Percentiles rank a stretch among this genome's conserved stretches.
These are phyloP conservation scores for Irpex sp. DNA, from an alignment of 1,284 basidiomycete genomes.

Conservation along the genomic window DNA sequence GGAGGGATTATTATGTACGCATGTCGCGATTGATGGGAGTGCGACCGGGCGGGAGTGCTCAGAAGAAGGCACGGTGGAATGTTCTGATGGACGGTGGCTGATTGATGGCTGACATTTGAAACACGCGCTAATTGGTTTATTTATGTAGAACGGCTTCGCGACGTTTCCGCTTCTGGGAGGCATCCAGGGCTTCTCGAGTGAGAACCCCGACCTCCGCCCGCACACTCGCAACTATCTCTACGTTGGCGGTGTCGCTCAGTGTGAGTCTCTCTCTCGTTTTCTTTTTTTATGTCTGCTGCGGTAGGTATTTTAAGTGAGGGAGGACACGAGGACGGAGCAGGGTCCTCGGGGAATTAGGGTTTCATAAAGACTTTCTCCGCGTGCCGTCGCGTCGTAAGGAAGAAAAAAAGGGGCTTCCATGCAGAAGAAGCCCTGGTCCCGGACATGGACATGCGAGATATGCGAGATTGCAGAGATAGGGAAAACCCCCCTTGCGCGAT, in stretches of 20 bases:
- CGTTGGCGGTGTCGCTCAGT: slow-evolving; percentile 11
- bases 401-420: too few relatives aligned
- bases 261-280: neutral
- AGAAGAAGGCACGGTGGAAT: neutral
- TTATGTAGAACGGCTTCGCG: slow-evolving; percentile 10
- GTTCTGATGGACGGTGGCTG: neutral
- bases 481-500: neutral
- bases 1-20: too few relatives aligned
- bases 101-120: neutral
- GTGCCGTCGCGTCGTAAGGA: too few relatives aligned
- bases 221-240: slow-evolving; percentile 14
- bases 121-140: neutral
- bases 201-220: slow-evolving; percentile 2
- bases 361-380: too few relatives aligned
- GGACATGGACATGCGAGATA: neutral
- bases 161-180: slow-evolving; percentile 10
- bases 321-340: neutral
- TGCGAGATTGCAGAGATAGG: neutral
- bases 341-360: neutral
- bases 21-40: neutral
- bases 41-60: neutral
- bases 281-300: neutral
- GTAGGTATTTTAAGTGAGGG: too few relatives aligned
- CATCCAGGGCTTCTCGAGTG: slow-evolving; percentile 12
- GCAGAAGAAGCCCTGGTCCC: too few relatives aligned